Percentiles rank a stretch among this genome's conserved stretches.
Conservation (phyloP, 257 asterid genomes). For the Nicotiana obtusifolia region DNA sequence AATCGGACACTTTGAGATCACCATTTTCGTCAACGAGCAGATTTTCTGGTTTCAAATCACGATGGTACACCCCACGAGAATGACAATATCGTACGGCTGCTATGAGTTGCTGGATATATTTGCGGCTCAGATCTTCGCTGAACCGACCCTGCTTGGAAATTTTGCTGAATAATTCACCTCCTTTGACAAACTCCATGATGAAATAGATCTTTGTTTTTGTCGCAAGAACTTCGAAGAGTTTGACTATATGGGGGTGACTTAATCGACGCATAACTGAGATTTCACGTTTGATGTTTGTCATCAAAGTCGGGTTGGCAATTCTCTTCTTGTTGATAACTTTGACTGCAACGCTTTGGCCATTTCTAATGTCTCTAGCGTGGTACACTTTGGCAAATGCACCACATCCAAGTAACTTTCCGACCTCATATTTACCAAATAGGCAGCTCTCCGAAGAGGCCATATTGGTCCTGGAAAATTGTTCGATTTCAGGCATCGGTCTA, state of each 20-base stretch:
- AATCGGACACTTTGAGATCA: conserved; percentile 37
- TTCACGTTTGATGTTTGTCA: conserved; percentile 11
- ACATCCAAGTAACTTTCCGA: conserved; percentile 8
- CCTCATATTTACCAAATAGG: conserved; percentile 12
- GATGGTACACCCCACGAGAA: conserved; percentile 39
- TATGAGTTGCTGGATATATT: conserved; percentile 39
- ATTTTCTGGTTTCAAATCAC: conserved; percentile 45
- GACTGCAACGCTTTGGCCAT: conserved; percentile 13
- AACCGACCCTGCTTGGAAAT: conserved; percentile 32
- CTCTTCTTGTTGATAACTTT: conserved; percentile 8
- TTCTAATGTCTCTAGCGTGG: conserved; percentile 13
- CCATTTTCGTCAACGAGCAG: conserved; percentile 35
- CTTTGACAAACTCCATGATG: conserved; percentile 40
- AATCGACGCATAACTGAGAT: conserved; percentile 10
- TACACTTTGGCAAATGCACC: conserved; percentile 16
- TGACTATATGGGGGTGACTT: conserved; percentile 27
- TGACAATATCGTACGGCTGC: conserved; percentile 46
- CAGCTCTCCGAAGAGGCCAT: neutral
- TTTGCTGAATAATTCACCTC: conserved; percentile 42
- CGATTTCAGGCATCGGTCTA: neutral
- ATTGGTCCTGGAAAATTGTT: neutral
- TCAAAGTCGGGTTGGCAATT: conserved; percentile 5
- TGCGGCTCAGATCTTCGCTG: conserved; percentile 28
- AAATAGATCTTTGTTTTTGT: conserved; percentile 36
- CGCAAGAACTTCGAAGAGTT: conserved; percentile 35